Base-by-base conservation (phyloP, 2,329 filamentous ascomycete species). In the Blastomyces gilchristii region DNA sequence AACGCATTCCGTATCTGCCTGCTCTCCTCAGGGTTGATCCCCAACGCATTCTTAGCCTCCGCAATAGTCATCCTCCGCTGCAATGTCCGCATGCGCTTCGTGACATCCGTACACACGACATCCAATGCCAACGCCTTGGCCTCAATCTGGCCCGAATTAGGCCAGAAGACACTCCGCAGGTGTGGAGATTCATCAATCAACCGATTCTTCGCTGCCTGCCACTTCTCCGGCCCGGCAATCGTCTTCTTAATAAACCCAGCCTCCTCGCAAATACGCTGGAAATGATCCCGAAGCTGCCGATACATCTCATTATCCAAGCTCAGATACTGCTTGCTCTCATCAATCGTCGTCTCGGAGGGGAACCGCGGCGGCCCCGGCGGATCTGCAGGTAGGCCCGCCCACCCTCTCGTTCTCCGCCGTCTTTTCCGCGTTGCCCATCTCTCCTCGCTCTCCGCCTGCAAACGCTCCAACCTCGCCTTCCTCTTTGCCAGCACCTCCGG, bases 331-430 rank as follows among this genome's bases (percentile, higher is more conserved):
- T 91, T 90, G 70, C 87, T 87, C 74, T 93, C 88, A 67, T 90
- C 87, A 64, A 94, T 83, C 0, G 89, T 92, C 14, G 88, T 92
- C 73, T 94, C 90, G 0, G 89, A 93, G 0, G 88, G 88, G 66
- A 91, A 94, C 28, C 90, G 84, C 16, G 87, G 86, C 25, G 86
- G 84, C 4, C 86, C 85, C 0, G 86, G 82, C 7, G 85, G 84
- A 70, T 90, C 87, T 47, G 87, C 82, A 16, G 87, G 85, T 34
- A 89, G 73, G 2, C 86, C 86, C 52, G 83, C 86, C 80, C 85
- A 88, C n/a, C 83, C 83, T 68, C 84, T 82, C 62, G 86, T 87
- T 57, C 87, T 82, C 65, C 87, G 84, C 60, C 88, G 82, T 61
- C 87, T 83, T 72, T 89, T 90, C 63, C 85, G 80, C 8, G 82